A percentile compares a stretch with the other conserved stretches of the same genome.
phyloP scores from a whole-genome alignment of 2,329 filamentous ascomycete genomes.

The Botrytis elliptica region DNA sequence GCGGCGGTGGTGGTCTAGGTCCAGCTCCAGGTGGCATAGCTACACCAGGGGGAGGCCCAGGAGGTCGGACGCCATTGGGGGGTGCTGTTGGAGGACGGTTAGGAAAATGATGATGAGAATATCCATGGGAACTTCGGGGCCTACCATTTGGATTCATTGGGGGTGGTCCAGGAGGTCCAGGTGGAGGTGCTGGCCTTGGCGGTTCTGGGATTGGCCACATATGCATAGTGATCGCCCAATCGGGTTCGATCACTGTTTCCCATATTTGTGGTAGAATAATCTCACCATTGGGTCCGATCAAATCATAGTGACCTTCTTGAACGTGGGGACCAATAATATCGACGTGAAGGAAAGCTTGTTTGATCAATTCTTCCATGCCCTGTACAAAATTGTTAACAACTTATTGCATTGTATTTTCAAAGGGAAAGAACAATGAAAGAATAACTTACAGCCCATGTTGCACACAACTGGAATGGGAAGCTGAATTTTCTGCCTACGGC shows the following conservation, averaged over 20 bases:
- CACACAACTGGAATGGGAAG: slow-evolving; percentile 84
- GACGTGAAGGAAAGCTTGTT: slow-evolving; percentile 78
- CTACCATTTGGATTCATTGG: slow-evolving; percentile 19
- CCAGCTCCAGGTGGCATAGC: slow-evolving; percentile 10
- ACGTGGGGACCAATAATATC: slow-evolving; percentile 75
- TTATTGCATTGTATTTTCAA: slow-evolving; percentile 14
- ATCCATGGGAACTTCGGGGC: slow-evolving; percentile 24
- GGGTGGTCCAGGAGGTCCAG: slow-evolving; percentile 19
- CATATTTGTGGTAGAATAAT: slow-evolving; percentile 80
- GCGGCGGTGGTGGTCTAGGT: slow-evolving; percentile 23
- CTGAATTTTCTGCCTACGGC: slow-evolving; percentile 88
- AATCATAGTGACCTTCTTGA: slow-evolving; percentile 74
- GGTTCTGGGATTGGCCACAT: slow-evolving; percentile 61
- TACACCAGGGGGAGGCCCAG: slow-evolving; percentile 24
- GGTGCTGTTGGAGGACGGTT: slow-evolving; percentile 20
- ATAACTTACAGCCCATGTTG: slow-evolving; percentile 72
- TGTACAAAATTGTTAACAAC: slow-evolving; percentile 42
- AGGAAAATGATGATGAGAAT: slow-evolving; percentile 23
- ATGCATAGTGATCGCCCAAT: slow-evolving; percentile 69
- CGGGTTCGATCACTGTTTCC: slow-evolving; percentile 78
- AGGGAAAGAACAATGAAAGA: neutral
- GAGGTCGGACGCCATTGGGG: slow-evolving; percentile 24
- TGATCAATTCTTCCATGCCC: slow-evolving; percentile 85
- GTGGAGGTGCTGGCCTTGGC: slow-evolving; percentile 26
- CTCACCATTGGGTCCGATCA: slow-evolving; percentile 75